Evolutionary conservation across 2,329 filamentous ascomycete species (phyloP).

Genomic region (Cladosporium sp.): DNA sequence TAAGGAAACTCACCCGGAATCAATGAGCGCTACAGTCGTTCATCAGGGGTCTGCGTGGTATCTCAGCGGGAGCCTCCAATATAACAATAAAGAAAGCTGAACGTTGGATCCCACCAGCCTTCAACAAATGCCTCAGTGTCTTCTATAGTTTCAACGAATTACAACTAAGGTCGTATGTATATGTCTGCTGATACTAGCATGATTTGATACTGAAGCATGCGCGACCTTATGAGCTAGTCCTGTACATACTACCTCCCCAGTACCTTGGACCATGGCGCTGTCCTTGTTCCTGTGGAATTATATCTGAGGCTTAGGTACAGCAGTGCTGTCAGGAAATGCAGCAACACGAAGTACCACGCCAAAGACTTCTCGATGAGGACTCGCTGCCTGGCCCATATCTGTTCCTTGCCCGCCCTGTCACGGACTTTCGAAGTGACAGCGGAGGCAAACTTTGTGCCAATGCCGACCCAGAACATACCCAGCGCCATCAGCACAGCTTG

Average conservation of each 20-base stretch:
- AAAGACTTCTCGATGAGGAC: not conserved
- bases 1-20: no score
- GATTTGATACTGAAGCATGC: no score
- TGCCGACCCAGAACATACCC: not conserved
- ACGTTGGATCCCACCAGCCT: no score
- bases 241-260: not conserved
- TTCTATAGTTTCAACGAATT: no score
- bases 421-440: not conserved
- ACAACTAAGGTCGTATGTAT: no score
- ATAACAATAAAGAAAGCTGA: no score
- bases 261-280: not conserved
- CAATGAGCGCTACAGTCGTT: no score
- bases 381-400: not conserved
- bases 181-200: no score
- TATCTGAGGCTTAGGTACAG: not conserved
- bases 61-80: no score
- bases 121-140: no score
- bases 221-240: no score
- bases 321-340: not conserved
- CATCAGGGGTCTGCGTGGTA: no score
- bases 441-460: not conserved
- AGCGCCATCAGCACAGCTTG: not conserved
- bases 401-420: not conserved
- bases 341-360: not conserved
- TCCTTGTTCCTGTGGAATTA: not conserved